Base-by-base conservation (phyloP, 805 yeast genomes). In the Teunomyces atbi region DNA sequence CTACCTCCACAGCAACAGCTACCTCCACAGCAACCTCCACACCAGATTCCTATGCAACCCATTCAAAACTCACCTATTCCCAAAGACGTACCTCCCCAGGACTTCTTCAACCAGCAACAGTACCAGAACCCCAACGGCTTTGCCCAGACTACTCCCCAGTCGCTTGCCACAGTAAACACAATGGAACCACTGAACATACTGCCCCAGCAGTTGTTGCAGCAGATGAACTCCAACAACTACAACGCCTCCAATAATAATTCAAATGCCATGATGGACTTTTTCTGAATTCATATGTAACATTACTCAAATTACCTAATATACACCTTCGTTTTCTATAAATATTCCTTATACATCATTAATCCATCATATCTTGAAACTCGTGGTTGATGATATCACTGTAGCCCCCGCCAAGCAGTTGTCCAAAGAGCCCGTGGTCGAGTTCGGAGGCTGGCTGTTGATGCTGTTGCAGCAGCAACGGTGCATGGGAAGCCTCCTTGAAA, bases 191-290 rank as follows among this genome's bases (percentile, higher is more conserved):
- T 46, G 54, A 52, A 62, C 6, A 62, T 70, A 16, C 68, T 74
- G 1, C 74, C 75, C 3, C 76, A 68, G 48, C 74, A 69, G 44
- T 58, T 70, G 10, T 59, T 66, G 37, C 73, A 58, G 53, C 73
- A 64, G 53, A 61, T 60, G 47, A 51, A 30, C 33, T 5, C 33
- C 33, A 30, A 53, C 32, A 50, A 45, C 11, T 53, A 52, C 19
- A 46, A 6, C 37, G 7, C 37, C 26, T 8, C 12, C 37, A 34
- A 34, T n/a, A 34, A 34, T 23, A 54, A 51, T 19, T 33, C 21
- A n/a, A 45, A 42, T 18, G 37, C 53, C 10, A 53, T 58, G 54
- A 42, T 66, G 59, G 70, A 66, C 29, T 60, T 68, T 37, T 62
- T 67, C 42, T 45, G 30, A 33, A 21, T 28, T 11, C 36, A 28